Percentiles rank a stretch among this genome's conserved stretches.
These are phyloP conservation scores for Taphrina sp. DNA, from an alignment of 1,139 yeast species.

Conservation along the genomic window DNA sequence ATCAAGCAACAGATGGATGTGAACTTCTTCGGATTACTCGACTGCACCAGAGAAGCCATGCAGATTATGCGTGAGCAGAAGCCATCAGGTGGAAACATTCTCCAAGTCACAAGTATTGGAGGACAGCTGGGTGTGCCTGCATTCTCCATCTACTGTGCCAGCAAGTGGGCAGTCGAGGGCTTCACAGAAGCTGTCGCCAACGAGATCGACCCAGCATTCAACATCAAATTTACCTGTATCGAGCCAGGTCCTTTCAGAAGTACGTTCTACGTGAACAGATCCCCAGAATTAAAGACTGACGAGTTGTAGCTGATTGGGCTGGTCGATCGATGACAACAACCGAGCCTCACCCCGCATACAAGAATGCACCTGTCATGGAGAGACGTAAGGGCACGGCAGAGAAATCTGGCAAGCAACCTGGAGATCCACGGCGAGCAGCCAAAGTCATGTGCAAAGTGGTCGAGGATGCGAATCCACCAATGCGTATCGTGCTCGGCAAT, in stretches of 20 bases:
- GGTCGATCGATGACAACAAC: slow-evolving; percentile 20
- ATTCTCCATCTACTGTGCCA: slow-evolving; percentile 19
- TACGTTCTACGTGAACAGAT: neutral
- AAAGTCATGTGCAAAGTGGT: slow-evolving; percentile 15
- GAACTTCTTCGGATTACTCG: slow-evolving; percentile 22
- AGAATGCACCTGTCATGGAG: slow-evolving; percentile 15
- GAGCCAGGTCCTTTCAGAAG: slow-evolving; percentile 30
- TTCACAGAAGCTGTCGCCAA: slow-evolving; percentile 17
- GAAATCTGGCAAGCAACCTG: slow-evolving; percentile 17
- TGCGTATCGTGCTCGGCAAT: slow-evolving; percentile 12
- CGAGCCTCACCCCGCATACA: slow-evolving; percentile 26
- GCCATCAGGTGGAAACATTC: slow-evolving; percentile 26
- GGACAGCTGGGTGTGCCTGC: slow-evolving; percentile 25
- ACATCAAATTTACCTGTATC: slow-evolving; percentile 19
- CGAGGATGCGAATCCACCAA: slow-evolving; percentile 8
- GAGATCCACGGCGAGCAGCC: slow-evolving; percentile 11
- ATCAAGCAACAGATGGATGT: slow-evolving; percentile 27
- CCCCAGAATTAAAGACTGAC: neutral
- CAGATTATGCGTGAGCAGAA: slow-evolving; percentile 18
- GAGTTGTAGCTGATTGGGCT: slow-evolving; percentile 25
- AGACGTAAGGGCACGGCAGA: slow-evolving; percentile 10
- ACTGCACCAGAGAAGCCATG: slow-evolving; percentile 23
- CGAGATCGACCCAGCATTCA: slow-evolving; percentile 22
- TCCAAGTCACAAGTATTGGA: slow-evolving; percentile 23
- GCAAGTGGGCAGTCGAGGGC: slow-evolving; percentile 30